Evolutionary conservation across 1,139 yeast species (phyloP).

Genomic region (Trichomonascaceae sp.): DNA sequence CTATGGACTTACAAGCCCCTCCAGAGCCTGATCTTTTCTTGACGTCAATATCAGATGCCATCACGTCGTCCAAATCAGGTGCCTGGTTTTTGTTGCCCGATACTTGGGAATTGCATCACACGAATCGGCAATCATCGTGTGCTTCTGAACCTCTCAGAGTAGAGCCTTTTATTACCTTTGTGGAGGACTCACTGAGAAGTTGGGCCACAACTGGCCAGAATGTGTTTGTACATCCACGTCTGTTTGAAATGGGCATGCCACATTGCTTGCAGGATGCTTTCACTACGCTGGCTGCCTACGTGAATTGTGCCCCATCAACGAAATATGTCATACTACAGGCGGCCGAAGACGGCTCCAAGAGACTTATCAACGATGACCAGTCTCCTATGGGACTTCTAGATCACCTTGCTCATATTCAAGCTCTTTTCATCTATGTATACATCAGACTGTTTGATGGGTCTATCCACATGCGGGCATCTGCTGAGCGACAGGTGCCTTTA

Average conservation of each 20-base stretch:
- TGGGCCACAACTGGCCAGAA: not conserved
- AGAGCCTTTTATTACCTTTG: not conserved
- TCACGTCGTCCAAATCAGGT: not conserved
- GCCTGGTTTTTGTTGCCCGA: not conserved
- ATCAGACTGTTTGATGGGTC: not conserved
- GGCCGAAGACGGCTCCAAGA: not conserved
- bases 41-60: too few species aligned
- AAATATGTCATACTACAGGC: not conserved
- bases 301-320: not conserved
- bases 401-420: not conserved
- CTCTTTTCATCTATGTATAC: not conserved
- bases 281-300: not conserved
- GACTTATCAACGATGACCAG: not conserved
- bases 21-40: not conserved
- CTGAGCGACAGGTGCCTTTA: not conserved
- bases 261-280: not conserved
- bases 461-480: not conserved
- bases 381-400: not conserved
- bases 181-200: not conserved
- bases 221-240: not conserved
- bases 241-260: not conserved
- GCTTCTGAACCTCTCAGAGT: not conserved
- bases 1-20: not conserved
- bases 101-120: not conserved
- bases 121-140: not conserved